These are phyloP conservation scores for Scedosporium minutisporum DNA, from an alignment of 2,329 filamentous ascomycete genomes.

Conservation along the genomic window DNA sequence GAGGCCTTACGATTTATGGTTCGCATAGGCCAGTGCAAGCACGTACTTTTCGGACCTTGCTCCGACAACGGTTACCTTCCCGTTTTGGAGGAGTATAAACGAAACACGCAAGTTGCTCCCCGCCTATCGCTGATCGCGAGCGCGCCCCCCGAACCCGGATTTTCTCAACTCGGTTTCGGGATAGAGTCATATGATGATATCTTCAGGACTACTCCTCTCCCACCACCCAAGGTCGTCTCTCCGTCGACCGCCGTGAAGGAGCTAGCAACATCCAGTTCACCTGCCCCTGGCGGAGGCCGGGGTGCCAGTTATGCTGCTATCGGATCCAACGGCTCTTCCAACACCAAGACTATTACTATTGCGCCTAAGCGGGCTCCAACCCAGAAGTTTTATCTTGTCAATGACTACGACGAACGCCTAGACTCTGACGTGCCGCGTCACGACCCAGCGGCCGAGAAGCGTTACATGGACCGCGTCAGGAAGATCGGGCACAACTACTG, in stretches of 20 bases:
- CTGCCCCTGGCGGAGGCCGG: not conserved
- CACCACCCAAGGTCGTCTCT: slow-evolving; percentile 1
- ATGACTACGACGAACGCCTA: slow-evolving; percentile 20
- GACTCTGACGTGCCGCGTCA: slow-evolving; percentile 18
- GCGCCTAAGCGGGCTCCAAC: slow-evolving; percentile 14
- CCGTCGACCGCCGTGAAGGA: not conserved
- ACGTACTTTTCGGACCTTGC: slow-evolving; percentile 51
- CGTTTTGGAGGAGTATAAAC: slow-evolving; percentile 41
- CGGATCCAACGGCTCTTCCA: not conserved
- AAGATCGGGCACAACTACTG: slow-evolving; percentile 12
- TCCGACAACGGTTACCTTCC: slow-evolving; percentile 52
- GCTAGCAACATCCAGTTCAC: not conserved
- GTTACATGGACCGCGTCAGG: slow-evolving; percentile 12
- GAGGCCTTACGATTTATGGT: slow-evolving; percentile 24
- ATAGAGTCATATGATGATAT: slow-evolving; percentile 17
- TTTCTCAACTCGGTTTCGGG: slow-evolving; percentile 18
- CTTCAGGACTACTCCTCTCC: slow-evolving; percentile 20
- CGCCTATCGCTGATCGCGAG: slow-evolving; percentile 23
- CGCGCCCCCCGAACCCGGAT: slow-evolving; percentile 20
- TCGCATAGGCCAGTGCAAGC: slow-evolving; percentile 39
- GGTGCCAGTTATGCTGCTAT: not conserved
- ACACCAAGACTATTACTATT: slow-evolving; percentile 17
- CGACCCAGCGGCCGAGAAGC: slow-evolving; percentile 12
- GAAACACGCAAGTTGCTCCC: slow-evolving; percentile 13
- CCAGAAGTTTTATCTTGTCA: slow-evolving; percentile 17